Conservation (phyloP, 139 green algal genomes). For the Chlorella sp. region DNA sequence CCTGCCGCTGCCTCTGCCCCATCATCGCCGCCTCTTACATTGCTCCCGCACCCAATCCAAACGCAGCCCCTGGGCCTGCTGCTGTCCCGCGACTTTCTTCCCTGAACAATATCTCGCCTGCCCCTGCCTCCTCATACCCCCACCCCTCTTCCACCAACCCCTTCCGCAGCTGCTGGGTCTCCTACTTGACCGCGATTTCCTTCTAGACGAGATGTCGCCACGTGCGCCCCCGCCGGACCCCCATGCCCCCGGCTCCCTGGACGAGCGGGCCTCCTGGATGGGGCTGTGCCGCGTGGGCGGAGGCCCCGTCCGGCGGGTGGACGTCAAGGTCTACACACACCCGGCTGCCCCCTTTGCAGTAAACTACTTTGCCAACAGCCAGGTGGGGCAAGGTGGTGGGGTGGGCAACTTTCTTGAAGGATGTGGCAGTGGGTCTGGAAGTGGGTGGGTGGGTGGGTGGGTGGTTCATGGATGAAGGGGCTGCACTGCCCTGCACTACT, state of each 20-base stretch:
- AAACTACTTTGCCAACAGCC: conserved; percentile 45
- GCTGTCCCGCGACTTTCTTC: neutral
- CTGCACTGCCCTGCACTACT: neutral
- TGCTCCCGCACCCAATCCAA: too few species aligned
- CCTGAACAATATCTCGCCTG: neutral
- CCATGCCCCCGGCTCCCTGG: too few species aligned
- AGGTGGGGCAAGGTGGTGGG: neutral
- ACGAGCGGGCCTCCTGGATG: conserved; percentile 55
- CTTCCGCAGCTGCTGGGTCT: conserved; percentile 26
- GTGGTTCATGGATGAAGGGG: neutral
- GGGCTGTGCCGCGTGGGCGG: conserved; percentile 55
- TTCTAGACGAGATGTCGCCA: conserved; percentile 50
- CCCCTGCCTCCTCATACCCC: neutral
- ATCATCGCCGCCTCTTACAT: neutral
- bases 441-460: neutral
- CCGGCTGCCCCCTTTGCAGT: conserved; percentile 11
- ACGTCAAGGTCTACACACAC: conserved; percentile 63
- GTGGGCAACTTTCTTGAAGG: neutral
- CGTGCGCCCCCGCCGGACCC: neutral
- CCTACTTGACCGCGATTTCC: conserved; percentile 35
- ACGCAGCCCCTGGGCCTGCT: too few species aligned
- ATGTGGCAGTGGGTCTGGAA: neutral
- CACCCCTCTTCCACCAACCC: neutral
- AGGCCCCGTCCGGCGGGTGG: conserved; percentile 51
- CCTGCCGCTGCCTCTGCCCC: neutral